A percentile compares a stretch with the other conserved stretches of the same genome.
Conservation (phyloP, 495 filamentous ascomycete species). For the Lasiosphaeriaceae sp. region DNA sequence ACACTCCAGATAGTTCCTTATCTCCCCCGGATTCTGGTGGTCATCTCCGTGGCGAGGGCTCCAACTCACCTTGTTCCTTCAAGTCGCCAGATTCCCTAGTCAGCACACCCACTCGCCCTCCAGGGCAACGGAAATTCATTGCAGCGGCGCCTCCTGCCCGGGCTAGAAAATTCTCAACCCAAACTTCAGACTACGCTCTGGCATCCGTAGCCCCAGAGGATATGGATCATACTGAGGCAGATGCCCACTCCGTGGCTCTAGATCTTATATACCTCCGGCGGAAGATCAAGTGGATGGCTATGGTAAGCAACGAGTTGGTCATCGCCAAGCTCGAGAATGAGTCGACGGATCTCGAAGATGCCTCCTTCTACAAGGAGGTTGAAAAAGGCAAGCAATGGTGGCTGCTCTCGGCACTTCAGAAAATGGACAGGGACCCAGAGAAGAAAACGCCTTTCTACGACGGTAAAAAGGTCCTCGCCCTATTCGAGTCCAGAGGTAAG, state of each 20-base stretch:
- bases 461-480: conserved; percentile 30
- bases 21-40: not conserved
- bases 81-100: not conserved
- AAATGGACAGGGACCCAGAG: conserved; percentile 6
- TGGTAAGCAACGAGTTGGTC: conserved; percentile 38
- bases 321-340: conserved; percentile 43
- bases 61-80: not conserved
- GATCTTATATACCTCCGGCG: conserved; percentile 31
- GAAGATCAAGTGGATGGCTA: conserved; percentile 41
- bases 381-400: conserved; percentile 41
- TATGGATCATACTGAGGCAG: conserved; percentile 10
- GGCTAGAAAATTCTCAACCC: not conserved
- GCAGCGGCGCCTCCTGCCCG: not conserved
- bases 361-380: conserved; percentile 34
- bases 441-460: not conserved
- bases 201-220: not conserved
- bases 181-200: too few species aligned
- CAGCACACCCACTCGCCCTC: conserved; percentile 1
- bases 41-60: not conserved
- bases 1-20: conserved; percentile 1
- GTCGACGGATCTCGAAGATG: conserved; percentile 36
- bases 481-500: conserved; percentile 42
- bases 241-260: conserved; percentile 18
- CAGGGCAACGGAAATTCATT: not conserved
- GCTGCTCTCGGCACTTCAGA: conserved; percentile 39